phyloP scores from a whole-genome alignment of 345 rosid genomes.

The Kernera saxatilis region DNA sequence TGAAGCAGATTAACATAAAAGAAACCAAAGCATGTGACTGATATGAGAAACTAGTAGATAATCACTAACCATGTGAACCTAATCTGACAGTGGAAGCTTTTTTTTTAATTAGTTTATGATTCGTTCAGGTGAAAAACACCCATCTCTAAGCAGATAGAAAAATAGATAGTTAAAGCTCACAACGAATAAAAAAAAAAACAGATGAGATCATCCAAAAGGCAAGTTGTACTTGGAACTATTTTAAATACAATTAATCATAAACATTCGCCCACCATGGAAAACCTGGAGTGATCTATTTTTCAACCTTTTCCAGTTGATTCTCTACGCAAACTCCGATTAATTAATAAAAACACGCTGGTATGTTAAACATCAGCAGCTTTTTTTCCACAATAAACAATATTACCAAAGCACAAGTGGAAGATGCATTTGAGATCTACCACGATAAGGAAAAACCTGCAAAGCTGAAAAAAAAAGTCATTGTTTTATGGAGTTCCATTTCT shows the following conservation, averaged over 20 bases:
- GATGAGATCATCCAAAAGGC: conserved; percentile 28
- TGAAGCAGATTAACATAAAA: background rate
- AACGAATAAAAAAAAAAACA: background rate
- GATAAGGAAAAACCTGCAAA: conserved; percentile 18
- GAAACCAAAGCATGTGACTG: conserved; percentile 6
- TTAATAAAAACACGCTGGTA: background rate
- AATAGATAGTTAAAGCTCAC: conserved; percentile 8
- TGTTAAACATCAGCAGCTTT: conserved; percentile 18
- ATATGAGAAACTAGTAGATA: background rate
- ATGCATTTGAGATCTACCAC: conserved; percentile 11
- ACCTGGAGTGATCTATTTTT: conserved; percentile 25
- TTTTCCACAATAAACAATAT: conserved; percentile 21
- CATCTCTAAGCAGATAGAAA: background rate
- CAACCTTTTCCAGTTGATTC: conserved; percentile 26
- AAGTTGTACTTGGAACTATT: conserved; percentile 26
- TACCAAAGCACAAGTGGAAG: conserved; percentile 24
- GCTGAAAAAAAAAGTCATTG: conserved; percentile 14
- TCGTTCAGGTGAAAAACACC: conserved; percentile 15
- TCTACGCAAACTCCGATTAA: conserved; percentile 21
- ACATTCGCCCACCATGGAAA: conserved; percentile 26
- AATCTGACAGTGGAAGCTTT: background rate
- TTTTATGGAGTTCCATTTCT: conserved; percentile 18
- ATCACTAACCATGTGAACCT: conserved; percentile 1
- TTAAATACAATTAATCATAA: background rate
- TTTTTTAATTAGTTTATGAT: background rate